Evolutionary conservation across 495 filamentous ascomycete genomes (phyloP).

Genomic region (Pseudomonodictys pantanalensis): DNA sequence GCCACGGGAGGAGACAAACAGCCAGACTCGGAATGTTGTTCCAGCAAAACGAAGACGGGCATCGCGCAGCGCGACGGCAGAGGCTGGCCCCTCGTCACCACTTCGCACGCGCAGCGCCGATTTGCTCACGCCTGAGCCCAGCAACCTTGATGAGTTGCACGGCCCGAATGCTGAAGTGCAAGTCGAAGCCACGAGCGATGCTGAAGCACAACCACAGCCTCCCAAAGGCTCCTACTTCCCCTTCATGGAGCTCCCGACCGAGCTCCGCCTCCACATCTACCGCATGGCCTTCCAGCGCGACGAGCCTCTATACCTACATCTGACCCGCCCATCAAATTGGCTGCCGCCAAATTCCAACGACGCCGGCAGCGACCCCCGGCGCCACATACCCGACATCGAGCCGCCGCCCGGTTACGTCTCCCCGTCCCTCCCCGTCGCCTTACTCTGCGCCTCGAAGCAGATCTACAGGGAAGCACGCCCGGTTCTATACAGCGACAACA

Average conservation of each 20-base stretch:
- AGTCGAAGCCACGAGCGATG: not conserved
- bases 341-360: not conserved
- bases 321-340: not conserved
- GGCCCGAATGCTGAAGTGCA: not conserved
- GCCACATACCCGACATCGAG: not conserved
- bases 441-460: constrained; percentile 29
- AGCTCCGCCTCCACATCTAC: constrained; percentile 24
- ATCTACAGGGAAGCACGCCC: constrained; percentile 39
- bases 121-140: no score
- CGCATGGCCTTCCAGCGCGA: constrained; percentile 13
- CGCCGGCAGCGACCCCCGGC: not conserved
- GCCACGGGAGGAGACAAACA: no score
- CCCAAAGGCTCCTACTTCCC: constrained; percentile 13
- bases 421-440: not conserved
- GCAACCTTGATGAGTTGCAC: no score
- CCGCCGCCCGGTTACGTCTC: not conserved
- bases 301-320: constrained; percentile 14
- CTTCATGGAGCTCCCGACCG: constrained; percentile 24
- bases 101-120: no score
- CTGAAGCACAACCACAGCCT: not conserved
- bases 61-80: no score
- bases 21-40: no score
- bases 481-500: constrained; percentile 38
- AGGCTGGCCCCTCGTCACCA: no score
- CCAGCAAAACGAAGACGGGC: no score